These are phyloP conservation scores for Viola pubescens DNA, from an alignment of 441 rosid species.

Conservation along the genomic window DNA sequence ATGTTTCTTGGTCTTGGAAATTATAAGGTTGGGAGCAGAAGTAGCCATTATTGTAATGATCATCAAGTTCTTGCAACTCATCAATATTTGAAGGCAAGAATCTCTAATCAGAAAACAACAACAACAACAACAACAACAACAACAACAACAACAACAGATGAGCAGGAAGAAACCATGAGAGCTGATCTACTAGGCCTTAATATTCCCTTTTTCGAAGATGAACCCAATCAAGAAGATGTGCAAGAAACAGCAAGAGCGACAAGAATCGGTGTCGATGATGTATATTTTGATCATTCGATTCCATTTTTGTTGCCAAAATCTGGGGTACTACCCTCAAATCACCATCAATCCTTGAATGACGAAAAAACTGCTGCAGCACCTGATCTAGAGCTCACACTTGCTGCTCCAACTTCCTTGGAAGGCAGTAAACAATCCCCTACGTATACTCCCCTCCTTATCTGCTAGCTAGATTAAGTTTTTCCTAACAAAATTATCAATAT, in stretches of 20 bases:
- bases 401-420: slow-evolving; percentile 30
- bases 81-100: neutral
- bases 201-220: neutral
- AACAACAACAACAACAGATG: no score
- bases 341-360: no score
- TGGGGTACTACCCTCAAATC: no score
- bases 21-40: slow-evolving; percentile 21
- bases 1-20: neutral
- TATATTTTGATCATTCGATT: no score
- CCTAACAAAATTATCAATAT: no score
- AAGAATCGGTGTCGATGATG: no score
- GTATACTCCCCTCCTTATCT: slow-evolving; percentile 12
- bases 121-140: neutral
- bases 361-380: slow-evolving; percentile 2
- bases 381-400: slow-evolving; percentile 63
- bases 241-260: no score
- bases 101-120: neutral
- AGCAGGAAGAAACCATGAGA: neutral
- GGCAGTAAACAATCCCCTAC: slow-evolving; percentile 20
- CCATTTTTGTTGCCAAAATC: no score
- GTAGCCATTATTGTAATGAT: slow-evolving; percentile 10
- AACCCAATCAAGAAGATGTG: no score
- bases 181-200: slow-evolving; percentile 2
- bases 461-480: no score
- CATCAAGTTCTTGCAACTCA: neutral